Base-by-base conservation (phyloP, 2,329 filamentous ascomycete species). In the Fusarium keratoplasticum region DNA sequence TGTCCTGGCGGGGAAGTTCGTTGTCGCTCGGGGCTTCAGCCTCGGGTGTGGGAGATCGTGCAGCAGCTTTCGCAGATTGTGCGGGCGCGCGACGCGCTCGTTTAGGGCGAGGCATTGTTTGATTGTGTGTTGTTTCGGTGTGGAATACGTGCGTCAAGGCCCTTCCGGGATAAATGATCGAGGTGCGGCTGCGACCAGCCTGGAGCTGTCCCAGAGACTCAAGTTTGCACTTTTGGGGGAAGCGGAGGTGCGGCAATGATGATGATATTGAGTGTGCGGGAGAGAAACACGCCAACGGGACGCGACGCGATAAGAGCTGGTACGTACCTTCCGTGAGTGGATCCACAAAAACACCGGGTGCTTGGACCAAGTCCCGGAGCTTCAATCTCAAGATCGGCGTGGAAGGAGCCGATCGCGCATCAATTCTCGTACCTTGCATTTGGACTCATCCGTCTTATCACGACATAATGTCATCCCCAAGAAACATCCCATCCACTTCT, bases 271-370 rank as follows among this genome's bases (percentile, higher is more conserved):
- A 54, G 47, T 31, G 70, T 76, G 71, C 61, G 74, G 69, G 68
- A 76, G 71, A 63, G 76, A 77, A 76, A 80, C 74, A 76, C 73
- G 73, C 65, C 75, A 70, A 67, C 44, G 59, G 74, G 59, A 69
- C 80, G 80, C 80, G 80, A 79, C 79, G 78, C 73, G 80, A 80
- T 73, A 75, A 64, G 61, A n/a, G 14, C 40, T 47, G 75, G 72
- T 75, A 73, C 69, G 64, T 68, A 66, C 71, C 33, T 54, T 40
- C 36, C 14, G 57, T 47, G 40, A 47, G 22, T 55, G 27, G 55
- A 42, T 62, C 76, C 71, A 71, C 66, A 67, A 67, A 75, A 76
- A 76, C 64, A 69, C 60, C 61, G 59, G 47, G 55, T 67, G 68
- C 73, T 76, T 64, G 59, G 74, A 61, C 74, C 68, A 64, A 25